Evolutionary conservation across 2,329 filamentous ascomycete species (phyloP), one percentile per base, ranked within the genome.

Genomic region (Monilinia fructigena): DNA sequence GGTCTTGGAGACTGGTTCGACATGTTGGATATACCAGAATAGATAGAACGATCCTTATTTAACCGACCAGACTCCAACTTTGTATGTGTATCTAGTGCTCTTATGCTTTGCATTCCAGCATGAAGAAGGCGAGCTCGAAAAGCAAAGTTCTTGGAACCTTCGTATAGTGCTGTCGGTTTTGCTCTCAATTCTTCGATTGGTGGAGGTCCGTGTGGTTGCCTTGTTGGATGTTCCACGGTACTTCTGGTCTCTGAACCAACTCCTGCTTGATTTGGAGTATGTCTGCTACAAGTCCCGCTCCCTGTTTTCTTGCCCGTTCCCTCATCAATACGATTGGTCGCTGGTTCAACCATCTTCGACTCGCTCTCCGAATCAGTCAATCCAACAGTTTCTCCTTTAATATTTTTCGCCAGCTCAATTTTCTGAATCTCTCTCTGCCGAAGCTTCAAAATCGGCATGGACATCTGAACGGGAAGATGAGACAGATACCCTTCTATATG

Each of bases 71-170:
- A 40, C 4, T 40, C 38, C 38, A 40, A 40, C 38, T 40, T 40
- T 11, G 38, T 40, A 11, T 47, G 42, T 47, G 42, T 91, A 67
- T 89, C 82, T 80, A 85, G 90, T 82, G 85, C 82, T 68, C 81
- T 85, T 66, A 93, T 92, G 68, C 95, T 91, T 75, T 93, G 91
- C 70, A 95, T 85, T n/a, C 94, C 93, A 63, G 94, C 94, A 71
- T 91, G 90, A 69, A 97, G 91, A 60, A 99, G 85, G 76, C 93
- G 97, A 81, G 93, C 89, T 53, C 99, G 93, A 65, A 93, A 88
- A 16, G 91, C 90, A 79, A 99, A 99, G 82, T 99, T 99, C 86
- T 97, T 89, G 87, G 94, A 97, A 35, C 94, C 95, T 78, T 98
- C 94, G 70, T 93, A 87, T 81, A 93, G 96, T 72, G 92, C 88